These are phyloP conservation scores for Pontederia crassipes DNA, from an alignment of 176 grass and related monocot genomes.

Conservation along the genomic window DNA sequence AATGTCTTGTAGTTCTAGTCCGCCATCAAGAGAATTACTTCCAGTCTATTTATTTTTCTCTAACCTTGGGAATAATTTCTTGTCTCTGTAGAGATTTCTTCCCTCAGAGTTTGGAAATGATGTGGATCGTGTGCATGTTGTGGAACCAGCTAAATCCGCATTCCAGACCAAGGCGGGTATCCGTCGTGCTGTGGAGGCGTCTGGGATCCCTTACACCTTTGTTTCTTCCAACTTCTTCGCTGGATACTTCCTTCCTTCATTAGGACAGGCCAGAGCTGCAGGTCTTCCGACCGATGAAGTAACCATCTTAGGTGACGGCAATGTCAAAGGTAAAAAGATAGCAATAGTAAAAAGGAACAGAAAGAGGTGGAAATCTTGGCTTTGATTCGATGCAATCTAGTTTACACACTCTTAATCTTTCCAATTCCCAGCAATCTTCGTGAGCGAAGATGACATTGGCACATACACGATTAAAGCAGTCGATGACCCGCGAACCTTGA, in stretches of 20 bases:
- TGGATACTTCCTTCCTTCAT: neutral
- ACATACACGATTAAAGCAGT: conserved; percentile 6
- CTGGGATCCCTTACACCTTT: neutral
- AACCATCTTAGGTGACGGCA: neutral
- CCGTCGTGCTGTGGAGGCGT: neutral
- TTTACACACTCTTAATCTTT: no score
- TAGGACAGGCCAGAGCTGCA: neutral
- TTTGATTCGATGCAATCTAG: no score
- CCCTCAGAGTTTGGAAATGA: neutral
- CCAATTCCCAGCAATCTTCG: neutral
- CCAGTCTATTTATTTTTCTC: no score
- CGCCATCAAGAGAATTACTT: no score
- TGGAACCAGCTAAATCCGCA: neutral
- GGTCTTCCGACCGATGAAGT: neutral
- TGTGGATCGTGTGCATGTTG: neutral
- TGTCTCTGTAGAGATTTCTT: neutral
- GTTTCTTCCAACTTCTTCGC: neutral
- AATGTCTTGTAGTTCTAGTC: no score
- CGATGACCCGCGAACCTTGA: conserved; percentile 3
- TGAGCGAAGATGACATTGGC: conserved; percentile 8
- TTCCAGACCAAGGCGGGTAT: neutral
- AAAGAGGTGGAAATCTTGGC: no score
- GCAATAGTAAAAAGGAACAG: no score
- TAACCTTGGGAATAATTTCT: no score
- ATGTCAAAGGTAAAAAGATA: neutral